Percentiles rank a stretch among this genome's conserved stretches.
Conservation (phyloP, 805 yeast species). For the Hermanozyma aechmeae region DNA sequence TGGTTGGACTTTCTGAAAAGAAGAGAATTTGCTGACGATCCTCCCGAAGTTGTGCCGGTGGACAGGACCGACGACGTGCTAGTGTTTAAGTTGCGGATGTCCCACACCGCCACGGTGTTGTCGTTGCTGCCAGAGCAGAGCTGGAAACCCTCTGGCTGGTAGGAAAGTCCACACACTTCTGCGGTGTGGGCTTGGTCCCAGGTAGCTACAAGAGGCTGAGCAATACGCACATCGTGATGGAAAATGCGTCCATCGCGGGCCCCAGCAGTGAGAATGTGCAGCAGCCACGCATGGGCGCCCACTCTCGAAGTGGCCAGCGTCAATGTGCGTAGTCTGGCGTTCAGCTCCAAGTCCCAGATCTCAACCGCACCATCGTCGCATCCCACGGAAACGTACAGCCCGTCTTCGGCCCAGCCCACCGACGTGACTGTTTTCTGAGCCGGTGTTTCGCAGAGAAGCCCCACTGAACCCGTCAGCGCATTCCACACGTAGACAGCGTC, state of each 20-base stretch:
- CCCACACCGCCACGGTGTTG: constrained; percentile 90
- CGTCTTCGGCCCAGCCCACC: constrained; percentile 86
- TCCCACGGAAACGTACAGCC: constrained; percentile 78
- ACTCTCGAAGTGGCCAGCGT: constrained; percentile 60
- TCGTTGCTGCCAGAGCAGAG: constrained; percentile 93
- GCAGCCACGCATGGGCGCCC: constrained; percentile 79
- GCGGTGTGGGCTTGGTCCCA: constrained; percentile 54
- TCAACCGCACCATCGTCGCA: constrained; percentile 76
- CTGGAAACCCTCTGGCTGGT: constrained; percentile 76
- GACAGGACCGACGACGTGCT: no score
- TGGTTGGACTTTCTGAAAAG: constrained; percentile 70
- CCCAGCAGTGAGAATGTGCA: constrained; percentile 77
- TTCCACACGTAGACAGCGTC: constrained; percentile 86
- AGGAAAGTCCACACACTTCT: constrained; percentile 87
- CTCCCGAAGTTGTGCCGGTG: no score
- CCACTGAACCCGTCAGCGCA: constrained; percentile 73
- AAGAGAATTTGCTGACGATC: no score
- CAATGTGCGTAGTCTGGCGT: constrained; percentile 70
- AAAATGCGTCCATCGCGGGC: constrained; percentile 76
- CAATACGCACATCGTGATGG: constrained; percentile 84
- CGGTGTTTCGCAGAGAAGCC: constrained; percentile 48
- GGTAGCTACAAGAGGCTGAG: constrained; percentile 60
- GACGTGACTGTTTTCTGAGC: constrained; percentile 51
- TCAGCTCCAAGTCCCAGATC: constrained; percentile 86
- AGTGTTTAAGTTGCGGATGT: constrained; percentile 60